Evolutionary conservation across 2,329 filamentous ascomycete species (phyloP), one percentile per base, ranked within the genome.

Genomic region (Aurifilum marmelostoma): DNA sequence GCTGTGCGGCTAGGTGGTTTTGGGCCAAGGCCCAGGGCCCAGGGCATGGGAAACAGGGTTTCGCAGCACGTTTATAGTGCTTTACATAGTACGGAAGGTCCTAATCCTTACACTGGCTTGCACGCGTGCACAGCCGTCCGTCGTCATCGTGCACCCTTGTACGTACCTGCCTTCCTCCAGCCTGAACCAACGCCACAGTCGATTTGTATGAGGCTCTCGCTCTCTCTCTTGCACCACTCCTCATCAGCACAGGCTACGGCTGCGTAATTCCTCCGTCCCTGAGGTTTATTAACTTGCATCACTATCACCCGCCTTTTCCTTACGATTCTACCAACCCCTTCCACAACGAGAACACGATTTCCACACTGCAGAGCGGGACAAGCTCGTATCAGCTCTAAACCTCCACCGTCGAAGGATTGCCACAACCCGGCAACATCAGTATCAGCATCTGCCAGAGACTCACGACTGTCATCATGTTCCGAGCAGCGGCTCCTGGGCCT

Each of bases 401-500:
- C 27, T 32, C 58, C 43, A 18, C 6, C 65, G 27, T 61, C 41
- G 18, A 27, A 37, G 32, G 21, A 47, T 11, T 11, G 14, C 39
- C 37, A 29, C 14, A 16, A 50, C 43, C 3, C n/a, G 24, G 50
- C 16, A 67, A 3, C 21, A 58, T 41, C 64, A 37, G 16, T 47
- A 56, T 61, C n/a, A 52, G 39, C 27, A 29, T 39, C 63, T 41
- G 60, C 27, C 27, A 61, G 8, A 66, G 58, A 63, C 47, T 1
- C 6, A 69, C 78, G 6, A 74, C 73, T n/a, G 77, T 72, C 78
- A 81, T 77, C 79, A 88, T 89, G 85, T 88, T 88, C 75, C 83
- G 85, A 79, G 85, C 85, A 75, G 85, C 85, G 77, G 84, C 85
- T 74, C 80, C 80, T 71, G 84, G 85, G 76, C 85, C 86, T 66